Evolutionary conservation across 2,329 filamentous ascomycete genomes (phyloP).

Genomic region (Aspergillus pseudoviridinutans): DNA sequence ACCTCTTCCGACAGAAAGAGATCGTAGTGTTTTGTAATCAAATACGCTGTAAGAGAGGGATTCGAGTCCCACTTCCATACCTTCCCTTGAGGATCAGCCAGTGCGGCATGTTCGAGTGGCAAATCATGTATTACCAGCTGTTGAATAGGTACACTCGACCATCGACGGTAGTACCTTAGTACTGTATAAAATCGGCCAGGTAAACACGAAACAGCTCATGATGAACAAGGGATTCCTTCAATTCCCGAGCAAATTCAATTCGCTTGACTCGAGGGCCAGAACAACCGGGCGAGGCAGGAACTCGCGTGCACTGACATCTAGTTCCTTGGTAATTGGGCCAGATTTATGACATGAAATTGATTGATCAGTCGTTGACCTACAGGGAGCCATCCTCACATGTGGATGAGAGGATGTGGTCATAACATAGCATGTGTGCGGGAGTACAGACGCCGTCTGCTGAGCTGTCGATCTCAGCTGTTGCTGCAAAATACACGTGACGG

Average conservation of each 20-base stretch:
- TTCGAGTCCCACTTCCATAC: not conserved
- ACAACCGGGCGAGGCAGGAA: not conserved
- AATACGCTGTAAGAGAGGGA: not conserved
- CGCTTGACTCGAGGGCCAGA: not conserved
- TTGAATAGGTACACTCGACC: not conserved
- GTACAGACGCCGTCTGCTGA: not conserved
- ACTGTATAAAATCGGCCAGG: too few species aligned
- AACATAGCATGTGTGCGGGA: not conserved
- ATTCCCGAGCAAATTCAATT: not conserved
- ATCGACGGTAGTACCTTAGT: not conserved
- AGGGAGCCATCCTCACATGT: not conserved
- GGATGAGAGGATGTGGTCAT: not conserved
- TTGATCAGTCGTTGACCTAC: not conserved
- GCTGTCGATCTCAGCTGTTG: not conserved
- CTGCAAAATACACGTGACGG: conserved; percentile 6
- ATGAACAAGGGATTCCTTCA: not conserved
- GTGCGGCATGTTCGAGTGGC: not conserved
- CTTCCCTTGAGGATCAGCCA: not conserved
- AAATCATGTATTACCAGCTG: not conserved
- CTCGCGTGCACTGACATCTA: not conserved
- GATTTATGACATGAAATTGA: not conserved
- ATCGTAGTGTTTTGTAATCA: not conserved
- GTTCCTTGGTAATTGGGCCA: not conserved
- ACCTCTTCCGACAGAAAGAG: not conserved
- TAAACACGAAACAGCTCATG: not conserved